Evolutionary conservation across 2,329 filamentous ascomycete genomes (phyloP).

Genomic region (Neonectria ditissima): DNA sequence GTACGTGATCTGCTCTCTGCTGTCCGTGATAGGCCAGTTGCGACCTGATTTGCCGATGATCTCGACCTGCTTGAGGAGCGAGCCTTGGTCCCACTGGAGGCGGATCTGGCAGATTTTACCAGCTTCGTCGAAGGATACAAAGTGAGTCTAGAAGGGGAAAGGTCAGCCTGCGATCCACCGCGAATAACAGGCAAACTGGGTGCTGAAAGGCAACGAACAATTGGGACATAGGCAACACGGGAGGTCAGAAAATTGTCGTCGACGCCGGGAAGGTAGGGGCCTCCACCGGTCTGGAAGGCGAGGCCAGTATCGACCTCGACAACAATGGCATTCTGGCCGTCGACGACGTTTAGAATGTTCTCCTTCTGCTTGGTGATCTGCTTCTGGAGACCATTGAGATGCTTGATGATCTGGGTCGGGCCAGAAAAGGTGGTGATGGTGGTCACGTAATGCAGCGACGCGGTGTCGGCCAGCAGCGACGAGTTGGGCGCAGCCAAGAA

Average conservation of each 20-base stretch:
- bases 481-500: constrained; percentile 77
- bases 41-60: constrained; percentile 90
- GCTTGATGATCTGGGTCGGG: constrained; percentile 82
- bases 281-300: constrained; percentile 84
- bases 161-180: constrained; percentile 25
- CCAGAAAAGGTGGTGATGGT: constrained; percentile 82
- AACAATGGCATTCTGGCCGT: constrained; percentile 78
- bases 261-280: constrained; percentile 86
- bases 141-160: constrained; percentile 74
- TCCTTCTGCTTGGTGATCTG: constrained; percentile 87
- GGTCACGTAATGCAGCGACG: constrained; percentile 87
- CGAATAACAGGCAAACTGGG: neutral
- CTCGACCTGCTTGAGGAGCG: constrained; percentile 91
- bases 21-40: constrained; percentile 95
- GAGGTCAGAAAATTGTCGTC: constrained; percentile 96
- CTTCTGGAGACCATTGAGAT: constrained; percentile 77
- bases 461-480: constrained; percentile 72
- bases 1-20: constrained; percentile 83
- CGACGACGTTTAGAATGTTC: constrained; percentile 78
- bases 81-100: constrained; percentile 94
- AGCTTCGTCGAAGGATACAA: constrained; percentile 83
- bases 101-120: constrained; percentile 89
- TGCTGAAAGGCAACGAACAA: constrained; percentile 69
- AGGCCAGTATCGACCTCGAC: constrained; percentile 86
- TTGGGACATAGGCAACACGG: constrained; percentile 79